Conservation (phyloP, 257 asterid genomes). For the Coffea canephora region DNA sequence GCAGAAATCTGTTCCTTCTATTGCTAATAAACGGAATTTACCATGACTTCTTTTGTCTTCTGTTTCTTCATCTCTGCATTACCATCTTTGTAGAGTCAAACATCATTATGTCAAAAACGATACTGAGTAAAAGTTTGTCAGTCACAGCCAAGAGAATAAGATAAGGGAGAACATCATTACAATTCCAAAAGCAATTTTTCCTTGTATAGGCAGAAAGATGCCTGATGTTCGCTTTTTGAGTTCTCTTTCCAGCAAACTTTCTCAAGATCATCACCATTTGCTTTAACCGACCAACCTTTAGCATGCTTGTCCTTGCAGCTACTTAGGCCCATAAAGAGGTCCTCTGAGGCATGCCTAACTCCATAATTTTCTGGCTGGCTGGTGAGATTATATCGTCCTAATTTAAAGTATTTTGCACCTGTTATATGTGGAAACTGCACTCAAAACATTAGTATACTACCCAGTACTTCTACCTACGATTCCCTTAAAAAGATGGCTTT, state of each 20-base stretch:
- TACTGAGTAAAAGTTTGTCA: not conserved
- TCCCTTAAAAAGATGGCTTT: slow-evolving; percentile 11
- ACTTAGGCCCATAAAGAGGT: slow-evolving; percentile 46
- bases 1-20: slow-evolving; percentile 48
- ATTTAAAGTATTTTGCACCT: slow-evolving; percentile 21
- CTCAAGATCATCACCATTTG: slow-evolving; percentile 43
- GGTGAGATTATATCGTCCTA: slow-evolving; percentile 11
- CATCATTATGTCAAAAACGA: not conserved
- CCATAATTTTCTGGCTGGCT: slow-evolving; percentile 19
- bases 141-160: not conserved
- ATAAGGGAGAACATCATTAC: slow-evolving; percentile 45
- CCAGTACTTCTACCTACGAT: not conserved
- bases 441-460: slow-evolving; percentile 14
- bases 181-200: slow-evolving; percentile 34
- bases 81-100: slow-evolving; percentile 10
- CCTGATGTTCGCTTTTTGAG: slow-evolving; percentile 27
- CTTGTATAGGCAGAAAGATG: slow-evolving; percentile 74
- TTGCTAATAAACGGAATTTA: slow-evolving; percentile 51
- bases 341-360: slow-evolving; percentile 13
- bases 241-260: slow-evolving; percentile 75
- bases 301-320: slow-evolving; percentile 62
- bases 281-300: slow-evolving; percentile 62
- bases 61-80: slow-evolving; percentile 50
- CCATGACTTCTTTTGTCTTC: slow-evolving; percentile 27
- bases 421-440: slow-evolving; percentile 64